These are phyloP conservation scores for Sarocladiaceae sp. DNA, from an alignment of 2,329 filamentous ascomycete genomes.

Conservation along the genomic window DNA sequence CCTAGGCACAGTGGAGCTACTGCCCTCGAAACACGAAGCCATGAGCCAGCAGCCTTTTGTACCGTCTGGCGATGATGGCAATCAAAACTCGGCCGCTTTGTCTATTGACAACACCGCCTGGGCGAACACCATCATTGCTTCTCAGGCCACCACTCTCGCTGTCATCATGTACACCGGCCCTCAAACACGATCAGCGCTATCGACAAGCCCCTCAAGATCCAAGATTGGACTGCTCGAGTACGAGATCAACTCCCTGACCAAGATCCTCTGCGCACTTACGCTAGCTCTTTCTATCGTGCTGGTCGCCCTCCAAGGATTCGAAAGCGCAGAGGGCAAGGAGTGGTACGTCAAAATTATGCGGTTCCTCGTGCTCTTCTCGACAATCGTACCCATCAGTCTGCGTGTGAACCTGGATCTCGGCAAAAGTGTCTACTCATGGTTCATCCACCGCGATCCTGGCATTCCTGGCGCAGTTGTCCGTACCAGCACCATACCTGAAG, in stretches of 20 bases:
- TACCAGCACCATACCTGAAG: conserved; percentile 95
- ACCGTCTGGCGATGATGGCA: conserved; percentile 21
- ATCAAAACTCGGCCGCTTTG: conserved; percentile 59
- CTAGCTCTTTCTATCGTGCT: conserved; percentile 79
- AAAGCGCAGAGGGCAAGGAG: conserved; percentile 54
- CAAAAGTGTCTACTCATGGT: conserved; percentile 91
- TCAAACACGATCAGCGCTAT: conserved; percentile 88
- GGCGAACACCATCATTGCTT: conserved; percentile 96
- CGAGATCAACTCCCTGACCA: conserved; percentile 95
- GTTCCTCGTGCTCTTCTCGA: conserved; percentile 98
- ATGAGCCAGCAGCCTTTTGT: conserved; percentile 34
- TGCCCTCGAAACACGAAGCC: conserved; percentile 46
- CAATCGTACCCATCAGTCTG: conserved; percentile 94
- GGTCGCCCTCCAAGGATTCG: conserved; percentile 80
- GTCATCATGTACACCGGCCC: conserved; percentile 92
- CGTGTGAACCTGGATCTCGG: conserved; percentile 96
- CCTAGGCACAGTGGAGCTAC: conserved; percentile 75
- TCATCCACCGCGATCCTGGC: conserved; percentile 85
- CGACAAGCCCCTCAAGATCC: conserved; percentile 83
- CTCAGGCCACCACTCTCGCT: conserved; percentile 80
- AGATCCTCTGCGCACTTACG: conserved; percentile 88
- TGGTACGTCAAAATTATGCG: conserved; percentile 99
- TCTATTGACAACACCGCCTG: conserved; percentile 97
- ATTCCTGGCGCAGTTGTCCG: conserved; percentile 90
- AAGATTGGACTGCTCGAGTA: conserved; percentile 91